A percentile compares a stretch with the other conserved stretches of the same genome.
These are phyloP conservation scores for Trichoderma reesei DNA, from an alignment of 495 filamentous ascomycete species.

Conservation along the genomic window DNA sequence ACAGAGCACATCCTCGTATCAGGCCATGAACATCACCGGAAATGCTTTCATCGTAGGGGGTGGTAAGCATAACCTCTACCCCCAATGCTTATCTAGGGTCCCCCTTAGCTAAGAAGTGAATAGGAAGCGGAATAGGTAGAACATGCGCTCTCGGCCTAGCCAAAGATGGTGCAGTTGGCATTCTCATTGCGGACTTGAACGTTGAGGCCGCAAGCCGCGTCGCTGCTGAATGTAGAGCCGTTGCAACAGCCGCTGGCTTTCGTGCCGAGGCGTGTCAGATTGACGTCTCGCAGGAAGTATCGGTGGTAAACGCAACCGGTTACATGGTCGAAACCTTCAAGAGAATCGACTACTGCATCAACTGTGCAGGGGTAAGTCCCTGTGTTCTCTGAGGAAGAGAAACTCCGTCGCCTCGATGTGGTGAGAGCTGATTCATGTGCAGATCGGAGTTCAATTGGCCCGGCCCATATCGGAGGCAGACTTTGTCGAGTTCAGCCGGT, in stretches of 20 bases:
- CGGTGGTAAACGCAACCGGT: neutral
- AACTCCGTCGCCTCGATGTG: neutral
- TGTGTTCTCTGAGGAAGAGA: too few species aligned
- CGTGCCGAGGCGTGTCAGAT: neutral
- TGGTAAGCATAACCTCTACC: neutral
- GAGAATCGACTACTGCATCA: constrained; percentile 6
- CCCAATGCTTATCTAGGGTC: neutral
- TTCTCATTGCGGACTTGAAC: neutral
- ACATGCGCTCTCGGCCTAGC: neutral
- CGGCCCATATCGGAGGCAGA: neutral
- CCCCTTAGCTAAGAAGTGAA: neutral
- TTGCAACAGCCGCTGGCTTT: neutral
- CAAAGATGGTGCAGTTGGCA: neutral
- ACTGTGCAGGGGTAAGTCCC: neutral
- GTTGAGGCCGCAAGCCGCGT: neutral
- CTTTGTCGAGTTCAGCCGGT: neutral
- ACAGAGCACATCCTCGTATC: neutral
- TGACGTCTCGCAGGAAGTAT: neutral
- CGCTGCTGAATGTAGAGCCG: neutral
- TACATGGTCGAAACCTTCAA: neutral
- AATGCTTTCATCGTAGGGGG: neutral
- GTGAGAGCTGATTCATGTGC: neutral
- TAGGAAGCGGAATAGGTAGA: neutral
- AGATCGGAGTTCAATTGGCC: neutral
- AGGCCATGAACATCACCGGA: neutral